phyloP scores from a whole-genome alignment of 257 asterid genomes.

The Forsythia suspensa region DNA sequence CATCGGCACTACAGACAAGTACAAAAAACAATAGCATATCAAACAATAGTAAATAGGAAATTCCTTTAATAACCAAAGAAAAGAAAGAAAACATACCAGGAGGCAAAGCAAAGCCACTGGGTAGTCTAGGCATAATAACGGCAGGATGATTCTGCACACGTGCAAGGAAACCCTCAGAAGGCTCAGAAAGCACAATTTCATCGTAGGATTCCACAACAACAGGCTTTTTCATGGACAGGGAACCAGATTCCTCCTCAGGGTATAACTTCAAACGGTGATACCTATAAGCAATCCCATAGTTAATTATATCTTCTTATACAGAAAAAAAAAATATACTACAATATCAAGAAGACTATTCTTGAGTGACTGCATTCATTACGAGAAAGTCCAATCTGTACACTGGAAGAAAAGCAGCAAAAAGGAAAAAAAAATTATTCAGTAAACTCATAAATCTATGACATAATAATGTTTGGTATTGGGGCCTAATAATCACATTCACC shows the following conservation, averaged over 20 bases:
- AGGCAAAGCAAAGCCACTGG: constrained; percentile 55
- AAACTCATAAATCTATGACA: background rate
- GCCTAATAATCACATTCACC: background rate
- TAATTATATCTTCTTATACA: background rate
- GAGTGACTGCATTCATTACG: constrained; percentile 4
- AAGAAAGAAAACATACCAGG: constrained; percentile 50
- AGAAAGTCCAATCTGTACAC: background rate
- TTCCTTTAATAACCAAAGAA: background rate
- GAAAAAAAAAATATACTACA: background rate
- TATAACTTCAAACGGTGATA: constrained; percentile 88
- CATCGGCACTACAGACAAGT: constrained; percentile 38
- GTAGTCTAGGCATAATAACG: constrained; percentile 71
- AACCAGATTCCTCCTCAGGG: constrained; percentile 80
- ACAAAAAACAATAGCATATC: constrained; percentile 14
- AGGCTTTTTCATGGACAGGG: constrained; percentile 75
- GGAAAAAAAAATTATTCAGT: background rate
- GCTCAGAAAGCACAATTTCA: constrained; percentile 82
- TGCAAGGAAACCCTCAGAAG: constrained; percentile 73
- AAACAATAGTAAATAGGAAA: constrained; percentile 12
- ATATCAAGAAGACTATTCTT: background rate
- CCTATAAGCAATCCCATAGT: constrained; percentile 36
- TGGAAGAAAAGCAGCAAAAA: background rate
- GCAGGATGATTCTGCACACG: constrained; percentile 81
- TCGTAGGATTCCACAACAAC: constrained; percentile 82
- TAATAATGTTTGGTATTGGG: background rate